Evolutionary conservation across 2,329 filamentous ascomycete genomes (phyloP), one percentile per base, ranked within the genome.

Genomic region (Botrytis byssoidea): DNA sequence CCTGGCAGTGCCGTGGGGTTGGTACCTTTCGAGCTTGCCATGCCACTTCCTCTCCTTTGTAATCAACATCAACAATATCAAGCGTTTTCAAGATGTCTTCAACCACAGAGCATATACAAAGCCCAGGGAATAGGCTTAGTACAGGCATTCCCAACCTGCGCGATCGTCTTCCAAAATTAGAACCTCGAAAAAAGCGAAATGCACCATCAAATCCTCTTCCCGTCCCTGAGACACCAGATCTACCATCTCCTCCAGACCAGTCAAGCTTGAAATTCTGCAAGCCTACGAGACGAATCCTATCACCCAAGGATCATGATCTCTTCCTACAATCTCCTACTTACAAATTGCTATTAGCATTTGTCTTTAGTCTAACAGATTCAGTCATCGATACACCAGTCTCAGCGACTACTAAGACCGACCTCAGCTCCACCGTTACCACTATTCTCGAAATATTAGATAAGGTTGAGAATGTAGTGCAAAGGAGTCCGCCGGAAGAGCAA

Each of bases 351-450:
- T 85, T 93, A 74, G 90, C 93, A 32, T 99, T 97, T 83, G 87
- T 98, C 75, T 98, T 97, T 82, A 88, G 89, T 16, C 89, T 99
- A 35, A 91, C 94, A 63, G 95, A 98, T 79, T 90, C 92, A 6
- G 93, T 97, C 63, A 85, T 89, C 68, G 90, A 93, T 80, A 89
- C 86, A 42, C 89, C 92, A 10, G 88, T 92, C 75, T 92, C 91
- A 3, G 85, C 91, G 9, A 83, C 89, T 74, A 85, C 86, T 40
- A 84, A 87, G n/a, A 77, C 78, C 48, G 85, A 88, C 61, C 82
- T 90, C n/a, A 89, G 91, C 76, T 84, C 86, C 25, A 82, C 86
- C 5, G 85, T 97, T 71, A 84, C 85, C 74, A 86, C 88, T 22
- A 88, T 98, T 46, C 82, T 97, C 57, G 80, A 82, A 25, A 89